Evolutionary conservation across 345 rosid species (phyloP).

Genomic region (Citrus glauca): DNA sequence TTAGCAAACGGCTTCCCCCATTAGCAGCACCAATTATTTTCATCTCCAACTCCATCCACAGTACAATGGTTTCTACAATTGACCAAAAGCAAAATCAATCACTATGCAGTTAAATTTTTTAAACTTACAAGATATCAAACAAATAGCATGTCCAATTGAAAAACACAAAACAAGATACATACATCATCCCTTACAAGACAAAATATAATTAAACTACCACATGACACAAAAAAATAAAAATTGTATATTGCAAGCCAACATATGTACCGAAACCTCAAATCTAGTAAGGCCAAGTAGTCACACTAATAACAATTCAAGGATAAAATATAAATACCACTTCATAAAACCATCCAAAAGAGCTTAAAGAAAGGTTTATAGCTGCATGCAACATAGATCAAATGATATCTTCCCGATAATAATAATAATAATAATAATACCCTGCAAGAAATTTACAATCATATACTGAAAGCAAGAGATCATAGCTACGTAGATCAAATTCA

Average conservation of each 20-base stretch:
- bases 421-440: background rate
- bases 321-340: background rate
- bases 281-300: background rate
- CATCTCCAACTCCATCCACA: conserved; percentile 25
- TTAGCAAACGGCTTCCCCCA: conserved; percentile 11
- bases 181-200: background rate
- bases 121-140: background rate
- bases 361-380: conserved; percentile 1
- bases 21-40: conserved; percentile 14
- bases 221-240: background rate
- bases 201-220: background rate
- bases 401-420: background rate
- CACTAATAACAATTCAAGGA: background rate
- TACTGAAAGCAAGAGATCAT: conserved; percentile 4
- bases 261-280: background rate
- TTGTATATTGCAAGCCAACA: background rate
- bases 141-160: background rate
- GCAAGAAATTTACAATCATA: conserved; percentile 5
- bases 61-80: conserved; percentile 12
- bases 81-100: conserved; percentile 16
- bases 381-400: conserved; percentile 24
- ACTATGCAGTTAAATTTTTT: background rate
- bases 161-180: conserved; percentile 5
- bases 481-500: conserved; percentile 20
- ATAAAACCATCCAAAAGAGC: background rate